phyloP scores from a whole-genome alignment of 257 asterid genomes.

The Ophiorrhiza pumila region DNA sequence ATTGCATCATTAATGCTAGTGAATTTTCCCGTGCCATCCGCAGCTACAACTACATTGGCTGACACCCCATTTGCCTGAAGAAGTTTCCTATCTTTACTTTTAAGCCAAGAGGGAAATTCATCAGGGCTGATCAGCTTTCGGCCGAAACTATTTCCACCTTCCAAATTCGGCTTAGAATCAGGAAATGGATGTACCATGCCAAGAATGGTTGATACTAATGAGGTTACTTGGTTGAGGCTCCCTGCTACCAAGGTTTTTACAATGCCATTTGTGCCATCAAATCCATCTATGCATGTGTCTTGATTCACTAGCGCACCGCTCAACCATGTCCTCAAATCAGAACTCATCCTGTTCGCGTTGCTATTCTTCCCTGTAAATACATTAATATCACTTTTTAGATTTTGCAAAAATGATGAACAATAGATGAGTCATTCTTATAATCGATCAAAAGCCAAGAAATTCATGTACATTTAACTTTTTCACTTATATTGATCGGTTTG shows the following conservation, averaged over 20 bases:
- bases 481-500: too few relatives aligned
- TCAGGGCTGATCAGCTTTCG: constrained; percentile 32
- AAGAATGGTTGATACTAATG: constrained; percentile 45
- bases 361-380: constrained; percentile 32
- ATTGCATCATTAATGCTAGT: constrained; percentile 42
- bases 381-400: neutral
- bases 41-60: constrained; percentile 51
- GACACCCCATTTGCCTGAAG: constrained; percentile 30
- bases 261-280: constrained; percentile 54
- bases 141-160: constrained; percentile 24
- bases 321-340: constrained; percentile 51
- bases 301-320: constrained; percentile 52
- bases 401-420: too few relatives aligned
- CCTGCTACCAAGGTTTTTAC: constrained; percentile 44
- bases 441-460: neutral
- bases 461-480: too few relatives aligned
- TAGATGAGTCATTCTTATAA: neutral
- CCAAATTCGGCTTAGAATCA: constrained; percentile 9
- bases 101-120: constrained; percentile 49
- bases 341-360: constrained; percentile 35
- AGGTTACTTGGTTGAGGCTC: constrained; percentile 46
- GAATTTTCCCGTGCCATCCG: constrained; percentile 56
- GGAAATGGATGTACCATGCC: constrained; percentile 42
- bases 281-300: constrained; percentile 54
- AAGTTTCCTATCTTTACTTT: constrained; percentile 33